Percentiles rank a stretch among this genome's conserved stretches.
phyloP scores from a whole-genome alignment of 805 yeast genomes.

The Wickerhamiella hasegawae region DNA sequence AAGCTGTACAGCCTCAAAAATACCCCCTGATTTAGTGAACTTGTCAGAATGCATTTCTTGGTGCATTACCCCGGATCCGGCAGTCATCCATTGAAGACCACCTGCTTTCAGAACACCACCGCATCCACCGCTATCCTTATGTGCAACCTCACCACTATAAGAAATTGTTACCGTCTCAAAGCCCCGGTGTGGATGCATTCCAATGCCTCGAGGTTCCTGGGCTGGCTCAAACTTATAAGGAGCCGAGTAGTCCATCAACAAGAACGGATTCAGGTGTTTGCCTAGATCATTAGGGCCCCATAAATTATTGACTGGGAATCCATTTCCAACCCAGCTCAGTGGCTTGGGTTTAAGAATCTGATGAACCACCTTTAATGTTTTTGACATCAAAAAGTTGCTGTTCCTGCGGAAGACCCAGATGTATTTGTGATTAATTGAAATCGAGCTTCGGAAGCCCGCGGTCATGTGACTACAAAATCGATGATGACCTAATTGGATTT shows the following conservation, averaged over 20 bases:
- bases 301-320: conserved; percentile 5
- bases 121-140: conserved; percentile 74
- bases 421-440: too few relatives aligned
- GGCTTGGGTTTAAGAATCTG: background rate
- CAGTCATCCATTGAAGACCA: conserved; percentile 84
- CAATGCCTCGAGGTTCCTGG: conserved; percentile 6
- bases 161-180: conserved; percentile 61
- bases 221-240: conserved; percentile 6
- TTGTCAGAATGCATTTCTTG: conserved; percentile 41
- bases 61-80: conserved; percentile 75
- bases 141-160: conserved; percentile 49
- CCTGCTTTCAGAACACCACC: conserved; percentile 61
- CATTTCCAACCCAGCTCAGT: conserved; percentile 15
- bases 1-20: conserved; percentile 55
- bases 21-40: conserved; percentile 22
- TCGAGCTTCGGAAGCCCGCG: too few relatives aligned
- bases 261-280: conserved; percentile 6
- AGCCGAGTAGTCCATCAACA: conserved; percentile 8
- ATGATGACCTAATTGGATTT: too few relatives aligned
- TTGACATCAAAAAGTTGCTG: too few relatives aligned
- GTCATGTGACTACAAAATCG: too few relatives aligned
- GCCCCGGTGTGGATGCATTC: conserved; percentile 61
- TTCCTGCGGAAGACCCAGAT: too few relatives aligned
- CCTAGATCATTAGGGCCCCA: conserved; percentile 6
- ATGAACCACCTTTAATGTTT: background rate